Base-by-base conservation (phyloP, 768 basidiomycete species). In the Coprinopsis sp. region DNA sequence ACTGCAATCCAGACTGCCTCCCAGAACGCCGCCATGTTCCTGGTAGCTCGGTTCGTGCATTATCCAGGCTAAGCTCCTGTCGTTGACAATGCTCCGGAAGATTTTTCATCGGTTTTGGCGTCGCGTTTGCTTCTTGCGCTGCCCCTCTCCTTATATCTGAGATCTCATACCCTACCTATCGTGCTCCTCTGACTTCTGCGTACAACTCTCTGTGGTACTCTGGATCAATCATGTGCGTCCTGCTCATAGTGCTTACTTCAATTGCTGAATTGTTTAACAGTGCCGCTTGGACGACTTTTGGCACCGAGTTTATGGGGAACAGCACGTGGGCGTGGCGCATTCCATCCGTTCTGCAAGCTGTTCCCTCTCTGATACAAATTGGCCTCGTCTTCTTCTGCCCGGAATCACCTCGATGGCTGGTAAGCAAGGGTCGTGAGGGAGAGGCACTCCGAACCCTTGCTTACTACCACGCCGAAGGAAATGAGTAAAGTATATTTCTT, bases 191-290 rank as follows among this genome's bases (percentile, higher is more conserved):
- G 49, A 91, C 87, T 12, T 82, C 86, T 2, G 65, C 80, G 40
- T 89, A 87, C 71, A 88, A 90, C 71, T 84, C 87, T 24, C 81
- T 90, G 50, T 91, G 90, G 88, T 89, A 88, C 61, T 81, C 84
- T 14, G 90, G 90, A 48, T 72, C 87, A 45, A 88, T 91, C 60
- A 58, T 90, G 81, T 83, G 52, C 34, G 78, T 69, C 31, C 45
- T 38, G 49, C 52, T n/a, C 37, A 51, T 13, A 2, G n/a, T 18
- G 27, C 5, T 42, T 18, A 7, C 7, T 7, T 18, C 34, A 7
- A 10, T 14, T 13, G 4, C 13, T n/a, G 37, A 24, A 14, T 30
- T 30, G 11, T 38, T 37, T 23, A 27, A 25, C 33, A 81, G 79
- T 50, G 81, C 88, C 28, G 87, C 87, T n/a, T 91, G 88, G 91